Conservation (phyloP, 345 rosid species). For the Aquilaria yunnanensis region DNA sequence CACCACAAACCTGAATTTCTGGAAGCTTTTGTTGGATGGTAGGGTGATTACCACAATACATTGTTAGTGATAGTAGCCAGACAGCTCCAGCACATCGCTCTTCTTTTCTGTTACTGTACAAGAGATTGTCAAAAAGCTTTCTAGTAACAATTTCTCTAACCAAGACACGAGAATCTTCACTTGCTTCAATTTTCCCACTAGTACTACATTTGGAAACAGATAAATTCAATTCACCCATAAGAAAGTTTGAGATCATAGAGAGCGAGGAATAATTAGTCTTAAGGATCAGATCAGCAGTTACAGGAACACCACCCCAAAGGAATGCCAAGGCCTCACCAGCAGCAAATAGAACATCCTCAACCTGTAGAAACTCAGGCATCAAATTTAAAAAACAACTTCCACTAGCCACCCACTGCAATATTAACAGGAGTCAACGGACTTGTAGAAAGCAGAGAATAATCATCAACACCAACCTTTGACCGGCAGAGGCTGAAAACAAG, state of each 20-base stretch:
- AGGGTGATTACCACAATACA: conserved; percentile 87
- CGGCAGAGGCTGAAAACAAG: conserved; percentile 80
- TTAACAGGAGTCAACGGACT: too few species aligned
- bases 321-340: conserved; percentile 95
- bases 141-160: conserved; percentile 60
- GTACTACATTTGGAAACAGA: conserved; percentile 35
- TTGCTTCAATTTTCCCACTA: conserved; percentile 34
- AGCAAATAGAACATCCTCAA: conserved; percentile 91
- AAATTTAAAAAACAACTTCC: conserved; percentile 1
- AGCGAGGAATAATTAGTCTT: conserved; percentile 86
- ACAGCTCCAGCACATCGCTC: conserved; percentile 98
- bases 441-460: too few species aligned
- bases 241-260: conserved; percentile 77
- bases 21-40: conserved; percentile 86
- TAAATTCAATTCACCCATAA: conserved; percentile 62
- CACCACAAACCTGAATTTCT: conserved; percentile 78
- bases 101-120: conserved; percentile 85
- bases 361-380: conserved; percentile 38
- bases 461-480: conserved; percentile 58
- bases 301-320: conserved; percentile 92
- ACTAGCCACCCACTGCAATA: too few species aligned
- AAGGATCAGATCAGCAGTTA: conserved; percentile 80
- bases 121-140: conserved; percentile 79
- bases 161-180: conserved; percentile 39
- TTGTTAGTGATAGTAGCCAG: conserved; percentile 82